Conservation (phyloP, 176 grass and related monocot species). For the Eragrostis nindensis region DNA sequence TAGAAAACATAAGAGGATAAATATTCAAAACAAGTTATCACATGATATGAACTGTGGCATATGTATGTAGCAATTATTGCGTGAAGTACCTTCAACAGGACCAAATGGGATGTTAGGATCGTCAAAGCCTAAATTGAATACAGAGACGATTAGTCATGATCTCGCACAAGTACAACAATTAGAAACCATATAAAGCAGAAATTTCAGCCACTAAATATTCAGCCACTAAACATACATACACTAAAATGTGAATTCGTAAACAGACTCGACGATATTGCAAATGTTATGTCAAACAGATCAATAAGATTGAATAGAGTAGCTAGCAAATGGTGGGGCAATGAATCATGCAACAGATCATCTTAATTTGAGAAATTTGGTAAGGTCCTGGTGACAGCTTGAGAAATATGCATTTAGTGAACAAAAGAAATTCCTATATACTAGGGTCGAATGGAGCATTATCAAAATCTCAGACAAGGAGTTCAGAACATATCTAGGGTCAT, state of each 20-base stretch:
- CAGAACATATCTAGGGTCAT: not conserved
- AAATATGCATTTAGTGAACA: not conserved
- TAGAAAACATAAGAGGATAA: constrained; percentile 48
- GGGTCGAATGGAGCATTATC: not conserved
- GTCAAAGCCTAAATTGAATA: constrained; percentile 78
- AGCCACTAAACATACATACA: not conserved
- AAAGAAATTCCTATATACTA: not conserved
- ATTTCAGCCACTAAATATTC: no score
- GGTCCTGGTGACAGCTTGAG: no score
- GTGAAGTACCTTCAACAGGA: constrained; percentile 76
- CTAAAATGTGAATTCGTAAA: not conserved
- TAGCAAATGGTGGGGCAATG: no score
- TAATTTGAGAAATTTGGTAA: no score
- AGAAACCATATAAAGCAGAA: constrained; percentile 25
- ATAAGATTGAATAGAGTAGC: no score
- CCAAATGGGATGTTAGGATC: constrained; percentile 86
- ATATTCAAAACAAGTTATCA: not conserved
- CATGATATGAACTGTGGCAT: constrained; percentile 9
- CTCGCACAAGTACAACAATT: not conserved
- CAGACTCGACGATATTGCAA: not conserved
- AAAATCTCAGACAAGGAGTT: not conserved
- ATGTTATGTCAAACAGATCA: no score
- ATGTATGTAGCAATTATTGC: not conserved
- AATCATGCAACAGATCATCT: no score
- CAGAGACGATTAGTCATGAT: constrained; percentile 36